Evolutionary conservation across 345 rosid species (phyloP).

Genomic region (Capsella bursapastoris): DNA sequence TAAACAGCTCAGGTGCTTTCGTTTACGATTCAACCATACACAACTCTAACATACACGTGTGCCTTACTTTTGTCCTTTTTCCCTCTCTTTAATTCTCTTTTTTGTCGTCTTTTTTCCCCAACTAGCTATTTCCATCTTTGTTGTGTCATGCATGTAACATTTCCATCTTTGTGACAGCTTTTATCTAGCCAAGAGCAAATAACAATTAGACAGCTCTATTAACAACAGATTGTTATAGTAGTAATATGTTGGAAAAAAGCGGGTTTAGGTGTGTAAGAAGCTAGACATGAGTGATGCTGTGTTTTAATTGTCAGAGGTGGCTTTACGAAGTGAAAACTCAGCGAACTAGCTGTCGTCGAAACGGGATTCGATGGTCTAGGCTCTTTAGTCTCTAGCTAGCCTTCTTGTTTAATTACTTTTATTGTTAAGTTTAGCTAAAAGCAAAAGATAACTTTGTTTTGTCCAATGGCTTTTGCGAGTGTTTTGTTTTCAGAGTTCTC

Average conservation of each 20-base stretch:
- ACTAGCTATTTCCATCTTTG: slow-evolving; percentile 1
- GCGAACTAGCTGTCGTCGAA: neutral
- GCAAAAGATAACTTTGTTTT: neutral
- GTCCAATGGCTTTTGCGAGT: no score
- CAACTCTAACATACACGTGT: slow-evolving; percentile 46
- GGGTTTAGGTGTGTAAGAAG: neutral
- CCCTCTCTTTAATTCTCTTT: slow-evolving; percentile 31
- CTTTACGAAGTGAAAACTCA: neutral
- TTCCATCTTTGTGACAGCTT: slow-evolving; percentile 3
- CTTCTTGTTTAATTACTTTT: neutral
- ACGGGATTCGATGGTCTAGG: neutral
- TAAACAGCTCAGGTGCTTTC: slow-evolving; percentile 47
- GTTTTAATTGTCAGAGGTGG: neutral
- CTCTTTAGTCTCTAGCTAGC: neutral
- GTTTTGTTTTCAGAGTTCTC: neutral
- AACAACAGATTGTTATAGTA: neutral
- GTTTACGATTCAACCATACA: slow-evolving; percentile 44
- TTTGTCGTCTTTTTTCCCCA: slow-evolving; percentile 33
- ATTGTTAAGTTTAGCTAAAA: neutral
- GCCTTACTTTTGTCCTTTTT: slow-evolving; percentile 31
- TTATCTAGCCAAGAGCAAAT: neutral
- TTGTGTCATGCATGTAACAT: slow-evolving; percentile 22
- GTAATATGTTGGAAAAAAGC: neutral
- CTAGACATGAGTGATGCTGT: neutral
- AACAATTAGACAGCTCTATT: neutral